Base-by-base conservation (phyloP, 1,284 basidiomycete species). In the Somion occarium region DNA sequence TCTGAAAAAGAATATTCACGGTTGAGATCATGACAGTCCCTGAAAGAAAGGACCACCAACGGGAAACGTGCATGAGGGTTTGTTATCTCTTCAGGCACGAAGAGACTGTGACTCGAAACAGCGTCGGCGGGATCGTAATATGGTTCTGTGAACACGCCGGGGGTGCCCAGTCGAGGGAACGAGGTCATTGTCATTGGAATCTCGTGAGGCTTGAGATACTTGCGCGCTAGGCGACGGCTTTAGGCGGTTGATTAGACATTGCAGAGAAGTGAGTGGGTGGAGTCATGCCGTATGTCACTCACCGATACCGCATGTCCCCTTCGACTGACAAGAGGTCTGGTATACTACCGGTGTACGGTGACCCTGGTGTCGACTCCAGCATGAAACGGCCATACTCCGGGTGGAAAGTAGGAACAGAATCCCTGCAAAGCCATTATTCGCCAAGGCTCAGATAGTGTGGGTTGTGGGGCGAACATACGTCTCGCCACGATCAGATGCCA, bases 381-480 rank as follows among this genome's bases (percentile, higher is more conserved):
- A 99, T 99, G 75, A 93, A 99, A 38, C 95, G 83, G 46, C 96
- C 97, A 72, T 96, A 99, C 69, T 99, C 97, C 13, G 96, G 96
- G 66, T 99, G 97, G 66, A 97, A 99, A n/a, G 88, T 91, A 2
- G 95, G 94, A 23, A 93, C 80, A 19, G 83, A 76, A 30, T 82
- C 73, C 44, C 90, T 94, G 61, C 44, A 44, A 42, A 7, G 26
- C 30, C 34, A n/a, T n/a, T n/a, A n/a, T n/a, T n/a, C n/a, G n/a
- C n/a, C n/a, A n/a, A n/a, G n/a, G n/a, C n/a, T n/a, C n/a, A n/a
- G 23, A 19, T 41, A n/a, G 41, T 42, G 41, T 12, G 46, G 23
- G 42, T 55, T 51, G 44, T 30, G 13, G 26, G 26, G 15, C 24
- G 9, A 26, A 68, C 81, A 59, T 66, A 88, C 86, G 75, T 69